phyloP scores from a whole-genome alignment of 140 eudicot species.

The Oenanthe javanica region DNA sequence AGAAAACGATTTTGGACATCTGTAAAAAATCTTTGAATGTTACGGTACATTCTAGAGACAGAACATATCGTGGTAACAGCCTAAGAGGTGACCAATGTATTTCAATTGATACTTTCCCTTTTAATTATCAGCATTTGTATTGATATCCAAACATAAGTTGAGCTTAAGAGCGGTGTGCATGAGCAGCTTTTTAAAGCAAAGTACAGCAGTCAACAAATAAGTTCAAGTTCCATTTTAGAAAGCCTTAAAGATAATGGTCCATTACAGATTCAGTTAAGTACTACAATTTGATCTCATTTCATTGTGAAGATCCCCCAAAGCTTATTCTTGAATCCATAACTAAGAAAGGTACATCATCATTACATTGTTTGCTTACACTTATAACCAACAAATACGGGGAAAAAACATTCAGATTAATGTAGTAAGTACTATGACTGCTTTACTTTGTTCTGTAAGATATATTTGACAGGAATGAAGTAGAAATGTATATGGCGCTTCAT shows the following conservation, averaged over 20 bases:
- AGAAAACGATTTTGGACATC: background rate
- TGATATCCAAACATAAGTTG: background rate
- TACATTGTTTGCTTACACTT: too few species aligned
- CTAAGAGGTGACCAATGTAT: background rate
- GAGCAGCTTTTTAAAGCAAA: background rate
- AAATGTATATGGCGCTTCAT: slow-evolving; percentile 17
- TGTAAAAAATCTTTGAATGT: background rate
- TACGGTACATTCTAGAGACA: background rate
- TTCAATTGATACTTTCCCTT: background rate
- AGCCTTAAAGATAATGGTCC: background rate
- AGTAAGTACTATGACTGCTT: background rate
- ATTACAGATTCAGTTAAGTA: background rate
- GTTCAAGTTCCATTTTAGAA: background rate
- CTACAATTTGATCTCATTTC: background rate
- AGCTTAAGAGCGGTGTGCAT: background rate
- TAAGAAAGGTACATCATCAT: too few species aligned
- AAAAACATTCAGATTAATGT: background rate
- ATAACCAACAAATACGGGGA: background rate
- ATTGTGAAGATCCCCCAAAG: background rate
- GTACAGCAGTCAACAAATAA: background rate
- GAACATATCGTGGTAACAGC: too few species aligned
- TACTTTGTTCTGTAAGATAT: background rate
- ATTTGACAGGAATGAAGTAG: slow-evolving; percentile 19
- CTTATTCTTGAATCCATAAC: background rate
- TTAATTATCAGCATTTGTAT: background rate